Evolutionary conservation across 176 grass and related monocot genomes (phyloP).

Genomic region (bread wheat (Triticum aestivum)): IWGSC_CS_RefSeq_v2.1 NC_057801.1:570515028-570515527

Average conservation of each 20-base stretch:
- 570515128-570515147: constrained; percentile 10
- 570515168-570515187: background rate
- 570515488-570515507: constrained; percentile 73
- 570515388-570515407: constrained; percentile 1
- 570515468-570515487: background rate
- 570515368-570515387: background rate
- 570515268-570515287: constrained; percentile 55
- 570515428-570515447: constrained; percentile 11
- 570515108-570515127: constrained; percentile 69
- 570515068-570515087: constrained; percentile 46
- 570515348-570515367: background rate
- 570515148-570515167: background rate
- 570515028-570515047: constrained; percentile 52
- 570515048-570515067: constrained; percentile 72
- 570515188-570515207: background rate
- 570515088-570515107: constrained; percentile 53
- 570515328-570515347: constrained; percentile 12
- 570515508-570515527: constrained; percentile 66
- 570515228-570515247: constrained; percentile 68
- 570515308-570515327: background rate
- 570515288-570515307: constrained; percentile 29
- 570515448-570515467: background rate
- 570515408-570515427: background rate
- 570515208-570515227: constrained; percentile 68
- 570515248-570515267: constrained; percentile 53